phyloP scores from a whole-genome alignment of 805 yeast genomes.

The Brettanomyces nanus region DNA sequence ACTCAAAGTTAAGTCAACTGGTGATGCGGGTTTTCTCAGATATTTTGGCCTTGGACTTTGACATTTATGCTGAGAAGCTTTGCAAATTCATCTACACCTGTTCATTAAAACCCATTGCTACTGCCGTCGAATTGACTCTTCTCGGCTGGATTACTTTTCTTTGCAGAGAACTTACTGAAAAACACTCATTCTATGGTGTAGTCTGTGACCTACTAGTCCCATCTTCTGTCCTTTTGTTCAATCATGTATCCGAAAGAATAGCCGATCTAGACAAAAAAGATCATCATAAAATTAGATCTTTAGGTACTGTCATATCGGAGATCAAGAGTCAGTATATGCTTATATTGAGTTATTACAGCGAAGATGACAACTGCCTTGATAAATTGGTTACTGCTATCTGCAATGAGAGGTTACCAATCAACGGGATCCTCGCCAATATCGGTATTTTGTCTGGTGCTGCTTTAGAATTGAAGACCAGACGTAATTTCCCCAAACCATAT shows the following conservation, averaged over 20 bases:
- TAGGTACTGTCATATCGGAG: conserved; percentile 27
- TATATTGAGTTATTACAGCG: conserved; percentile 15
- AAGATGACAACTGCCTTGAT: background rate
- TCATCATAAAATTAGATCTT: conserved; percentile 32
- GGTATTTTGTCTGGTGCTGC: conserved; percentile 14
- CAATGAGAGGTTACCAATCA: conserved; percentile 11
- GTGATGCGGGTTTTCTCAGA: conserved; percentile 32
- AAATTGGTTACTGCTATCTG: conserved; percentile 9
- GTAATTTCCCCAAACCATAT: conserved; percentile 3
- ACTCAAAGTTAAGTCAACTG: conserved; percentile 36
- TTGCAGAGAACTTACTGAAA: conserved; percentile 19
- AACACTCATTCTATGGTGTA: conserved; percentile 15
- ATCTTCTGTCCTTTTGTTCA: conserved; percentile 31
- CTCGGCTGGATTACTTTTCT: conserved; percentile 48
- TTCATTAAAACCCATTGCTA: conserved; percentile 34
- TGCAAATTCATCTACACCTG: conserved; percentile 30
- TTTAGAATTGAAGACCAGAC: background rate
- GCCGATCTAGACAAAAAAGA: conserved; percentile 22
- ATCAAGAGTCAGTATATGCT: conserved; percentile 17
- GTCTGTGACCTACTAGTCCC: conserved; percentile 16
- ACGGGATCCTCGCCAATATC: conserved; percentile 15
- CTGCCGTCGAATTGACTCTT: conserved; percentile 47
- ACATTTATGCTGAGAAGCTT: conserved; percentile 23
- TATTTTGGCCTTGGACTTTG: conserved; percentile 26
- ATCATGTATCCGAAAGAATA: conserved; percentile 18